Base-by-base conservation (phyloP, 257 asterid genomes). In the Scutellaria galericulata region DNA sequence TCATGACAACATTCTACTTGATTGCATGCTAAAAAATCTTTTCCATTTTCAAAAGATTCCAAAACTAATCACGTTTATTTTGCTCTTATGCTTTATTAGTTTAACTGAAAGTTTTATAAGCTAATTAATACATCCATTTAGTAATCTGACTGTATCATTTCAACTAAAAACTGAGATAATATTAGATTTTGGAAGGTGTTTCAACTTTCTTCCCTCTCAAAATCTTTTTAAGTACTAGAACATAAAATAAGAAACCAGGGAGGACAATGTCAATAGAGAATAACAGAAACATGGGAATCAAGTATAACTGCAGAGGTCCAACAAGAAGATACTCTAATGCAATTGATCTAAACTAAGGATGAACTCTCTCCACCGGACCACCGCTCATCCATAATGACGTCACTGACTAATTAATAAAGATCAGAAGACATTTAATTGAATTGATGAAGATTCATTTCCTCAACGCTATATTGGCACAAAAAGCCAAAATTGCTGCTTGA, bases 401-500 rank as follows among this genome's bases (percentile, higher is more conserved):
- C 73, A 70, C 64, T 61, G 39, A 77, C 39, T 66, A 54, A 77
- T 64, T 71, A 60, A 41, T 57, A 37, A 8, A 57, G 20, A 27
- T 45, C 45, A 42, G 39, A 67, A 69, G 46, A 56, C 41, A 72
- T 69, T 76, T 46, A 60, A 61, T 68, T 47, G 27, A 15, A 68
- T 72, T 47, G 35, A 76, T 71, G 68, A 35, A 64, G 75, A 78
- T 79, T 79, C 71, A 79, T 75, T 69, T 62, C 74, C 75, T 57
- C 83, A 83, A 74, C 82, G 72, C 76, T 80, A 51, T 78, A 87
- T 73, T 84, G 85, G 87, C 80, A 40, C 70, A 80, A 83, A 84
- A 88, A 57, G 82, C 84, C 90, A 82, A 68, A 83, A 75, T 80
- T 86, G 82, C 84, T 79, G 89, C 93, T 80, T 75, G 79, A 87